Evolutionary conservation across 179 eudicot genomes (phyloP).

Genomic region (Sideroxylon spinosum): DNA sequence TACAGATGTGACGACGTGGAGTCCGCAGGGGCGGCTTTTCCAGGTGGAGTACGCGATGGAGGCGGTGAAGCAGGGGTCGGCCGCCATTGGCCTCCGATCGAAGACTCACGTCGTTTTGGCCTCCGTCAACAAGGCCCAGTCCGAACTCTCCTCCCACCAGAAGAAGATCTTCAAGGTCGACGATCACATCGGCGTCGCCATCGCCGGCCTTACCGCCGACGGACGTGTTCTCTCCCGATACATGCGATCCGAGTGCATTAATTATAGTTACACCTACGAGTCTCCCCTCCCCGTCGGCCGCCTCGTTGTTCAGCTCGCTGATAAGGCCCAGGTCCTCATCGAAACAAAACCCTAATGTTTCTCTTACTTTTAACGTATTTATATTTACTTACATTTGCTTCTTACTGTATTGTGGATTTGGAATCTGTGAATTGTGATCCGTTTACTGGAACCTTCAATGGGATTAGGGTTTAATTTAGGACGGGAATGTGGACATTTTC

Average conservation of each 20-base stretch:
- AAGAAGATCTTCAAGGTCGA: conserved; percentile 95
- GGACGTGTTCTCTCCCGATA: conserved; percentile 80
- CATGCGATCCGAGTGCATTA: conserved; percentile 77
- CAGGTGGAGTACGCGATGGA: conserved; percentile 99
- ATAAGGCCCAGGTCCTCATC: conserved; percentile 78
- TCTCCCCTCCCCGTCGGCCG: conserved; percentile 77
- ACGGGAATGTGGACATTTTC: conserved; percentile 9
- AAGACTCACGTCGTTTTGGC: conserved; percentile 80
- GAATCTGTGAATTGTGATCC: background rate
- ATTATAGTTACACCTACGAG: conserved; percentile 58
- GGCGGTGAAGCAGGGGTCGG: conserved; percentile 97
- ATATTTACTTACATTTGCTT: background rate
- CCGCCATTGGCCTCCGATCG: conserved; percentile 89
- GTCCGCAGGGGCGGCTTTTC: conserved; percentile 84
- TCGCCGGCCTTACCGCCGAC: conserved; percentile 94
- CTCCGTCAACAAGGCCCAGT: conserved; percentile 78
- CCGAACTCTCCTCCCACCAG: conserved; percentile 91
- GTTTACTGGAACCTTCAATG: background rate
- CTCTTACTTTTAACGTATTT: background rate
- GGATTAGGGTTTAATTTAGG: conserved; percentile 1
- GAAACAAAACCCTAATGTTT: conserved; percentile 12
- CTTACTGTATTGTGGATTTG: background rate
- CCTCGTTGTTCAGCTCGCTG: conserved; percentile 92
- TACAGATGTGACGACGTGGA: conserved; percentile 38
- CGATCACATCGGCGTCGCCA: conserved; percentile 93